These are phyloP conservation scores for Candida krabiensis DNA, from an alignment of 805 yeast genomes.

Conservation along the genomic window DNA sequence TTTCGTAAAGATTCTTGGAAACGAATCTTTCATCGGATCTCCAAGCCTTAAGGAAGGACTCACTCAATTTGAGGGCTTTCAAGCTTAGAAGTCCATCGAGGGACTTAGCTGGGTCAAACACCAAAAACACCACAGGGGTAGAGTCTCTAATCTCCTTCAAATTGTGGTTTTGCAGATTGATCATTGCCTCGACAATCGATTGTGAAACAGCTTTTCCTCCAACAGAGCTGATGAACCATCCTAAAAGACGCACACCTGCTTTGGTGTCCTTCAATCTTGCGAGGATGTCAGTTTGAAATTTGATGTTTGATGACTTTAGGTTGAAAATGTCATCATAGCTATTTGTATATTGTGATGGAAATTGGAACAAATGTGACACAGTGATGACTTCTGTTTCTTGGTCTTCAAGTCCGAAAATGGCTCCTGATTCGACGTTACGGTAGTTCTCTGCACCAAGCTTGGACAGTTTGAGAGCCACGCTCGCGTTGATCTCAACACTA, in stretches of 20 bases:
- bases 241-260: slow-evolving; percentile 68
- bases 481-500: slow-evolving; percentile 47
- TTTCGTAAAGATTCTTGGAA: slow-evolving; percentile 58
- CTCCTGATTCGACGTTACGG: slow-evolving; percentile 66
- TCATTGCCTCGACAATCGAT: slow-evolving; percentile 66
- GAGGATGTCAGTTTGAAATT: slow-evolving; percentile 68
- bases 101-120: slow-evolving; percentile 70
- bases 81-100: slow-evolving; percentile 62
- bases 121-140: slow-evolving; percentile 48
- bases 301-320: slow-evolving; percentile 55
- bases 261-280: slow-evolving; percentile 61
- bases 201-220: slow-evolving; percentile 70
- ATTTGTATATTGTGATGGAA: slow-evolving; percentile 42
- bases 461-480: slow-evolving; percentile 58
- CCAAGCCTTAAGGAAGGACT: slow-evolving; percentile 52
- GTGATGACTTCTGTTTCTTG: slow-evolving; percentile 39
- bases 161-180: slow-evolving; percentile 50
- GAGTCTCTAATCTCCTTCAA: slow-evolving; percentile 28
- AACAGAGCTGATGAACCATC: slow-evolving; percentile 75
- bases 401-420: slow-evolving; percentile 72
- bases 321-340: slow-evolving; percentile 53
- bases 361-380: slow-evolving; percentile 64
- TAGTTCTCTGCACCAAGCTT: slow-evolving; percentile 65
- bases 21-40: slow-evolving; percentile 59
- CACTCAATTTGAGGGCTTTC: slow-evolving; percentile 68